A percentile compares a stretch with the other conserved stretches of the same genome.
Evolutionary conservation across 2,329 filamentous ascomycete genomes (phyloP).

Genomic region (Celoporthe dispersa): DNA sequence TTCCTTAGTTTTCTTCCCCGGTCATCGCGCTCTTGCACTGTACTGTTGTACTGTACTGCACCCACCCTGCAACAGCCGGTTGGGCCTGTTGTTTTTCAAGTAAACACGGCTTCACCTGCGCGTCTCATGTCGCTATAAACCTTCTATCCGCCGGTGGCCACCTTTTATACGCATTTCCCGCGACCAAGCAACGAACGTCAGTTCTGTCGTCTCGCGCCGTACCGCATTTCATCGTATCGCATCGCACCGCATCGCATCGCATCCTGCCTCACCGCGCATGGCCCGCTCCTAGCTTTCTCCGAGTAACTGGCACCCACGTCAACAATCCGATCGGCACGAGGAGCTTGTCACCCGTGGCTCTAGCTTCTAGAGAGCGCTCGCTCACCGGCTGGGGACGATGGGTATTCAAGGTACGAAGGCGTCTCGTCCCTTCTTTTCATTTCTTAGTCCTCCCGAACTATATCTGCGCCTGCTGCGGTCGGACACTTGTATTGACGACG

Average conservation of each 20-base stretch:
- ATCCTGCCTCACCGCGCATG: background rate
- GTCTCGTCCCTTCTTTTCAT: background rate
- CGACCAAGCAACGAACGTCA: background rate
- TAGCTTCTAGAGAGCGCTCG: background rate
- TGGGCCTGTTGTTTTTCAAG: background rate
- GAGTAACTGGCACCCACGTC: background rate
- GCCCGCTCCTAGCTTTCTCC: background rate
- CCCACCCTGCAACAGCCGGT: background rate
- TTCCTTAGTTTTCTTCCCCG: background rate
- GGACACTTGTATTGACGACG: slow-evolving; percentile 5
- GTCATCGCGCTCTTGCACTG: background rate
- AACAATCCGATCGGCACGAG: background rate
- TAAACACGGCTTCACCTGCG: background rate
- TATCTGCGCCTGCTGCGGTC: background rate
- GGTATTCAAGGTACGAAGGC: slow-evolving; percentile 36
- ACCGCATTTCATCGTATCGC: background rate
- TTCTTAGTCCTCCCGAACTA: too few relatives aligned
- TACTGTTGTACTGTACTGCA: slow-evolving; percentile 1
- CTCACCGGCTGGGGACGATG: slow-evolving; percentile 25
- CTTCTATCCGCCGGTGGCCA: background rate
- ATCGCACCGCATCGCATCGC: background rate
- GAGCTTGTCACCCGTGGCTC: background rate
- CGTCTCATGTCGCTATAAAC: background rate
- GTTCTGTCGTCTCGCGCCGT: background rate
- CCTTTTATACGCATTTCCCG: background rate